Base-by-base conservation (phyloP, 2,329 filamentous ascomycete genomes). In the Trichophyton mentagrophytes region DNA sequence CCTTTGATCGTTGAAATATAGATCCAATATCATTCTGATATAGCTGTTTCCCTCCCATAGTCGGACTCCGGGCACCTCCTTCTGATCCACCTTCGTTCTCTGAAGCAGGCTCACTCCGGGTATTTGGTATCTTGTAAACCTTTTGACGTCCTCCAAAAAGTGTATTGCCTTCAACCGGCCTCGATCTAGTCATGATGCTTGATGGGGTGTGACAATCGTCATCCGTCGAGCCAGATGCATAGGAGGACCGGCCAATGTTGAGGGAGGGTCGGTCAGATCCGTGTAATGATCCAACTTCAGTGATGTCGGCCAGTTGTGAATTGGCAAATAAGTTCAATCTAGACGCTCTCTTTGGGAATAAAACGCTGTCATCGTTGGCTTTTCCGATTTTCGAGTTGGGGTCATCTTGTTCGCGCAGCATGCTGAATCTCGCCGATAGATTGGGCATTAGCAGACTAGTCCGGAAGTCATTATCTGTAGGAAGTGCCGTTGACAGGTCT, bases 381-480 rank as follows among this genome's bases (percentile, higher is more conserved):
- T 97, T 96, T 61, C 92, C 92, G 36, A 96, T 81, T 71, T 90
- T 88, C 1, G 90, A 92, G 64, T 79, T 86, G 0, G 92, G 92
- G 68, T 96, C 90, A 71, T 96, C 91, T 72, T 96, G 92, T 73
- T 96, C 92, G 68, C 90, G 81, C 36, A 97, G 78, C 92, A 97
- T 97, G 67, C 92, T 97, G 73, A 99, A 99, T 5, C 93, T 85
- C 11, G 91, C 90, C 0, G 92, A 97, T 3, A 99, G 80, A 47
- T 91, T 92, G 0, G 90, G 91, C 92, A 99, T 95, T 64, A 99
- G 79, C 62, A 99, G 77, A 78, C 93, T 97, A 2, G 93, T 99
- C 61, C 93, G 85, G 73, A 99, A 97, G 69, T 97, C 87, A 73
- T 97, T 90, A 55, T 78, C 85, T 0, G 90, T 80, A 1, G 93